A percentile compares a stretch with the other conserved stretches of the same genome.
Evolutionary conservation across 805 yeast genomes (phyloP).

Genomic region (Candida schatavii): DNA sequence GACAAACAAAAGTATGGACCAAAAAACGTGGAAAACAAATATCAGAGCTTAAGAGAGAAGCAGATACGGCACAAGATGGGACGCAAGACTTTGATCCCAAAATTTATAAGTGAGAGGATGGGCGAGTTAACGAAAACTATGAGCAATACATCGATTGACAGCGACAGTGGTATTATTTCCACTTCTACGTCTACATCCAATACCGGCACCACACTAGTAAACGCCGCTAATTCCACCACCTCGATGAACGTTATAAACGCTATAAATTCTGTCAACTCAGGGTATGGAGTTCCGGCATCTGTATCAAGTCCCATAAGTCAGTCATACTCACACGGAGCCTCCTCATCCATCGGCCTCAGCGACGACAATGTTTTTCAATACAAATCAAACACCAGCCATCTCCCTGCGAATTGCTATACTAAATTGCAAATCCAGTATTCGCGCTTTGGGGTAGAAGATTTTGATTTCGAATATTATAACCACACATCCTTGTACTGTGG

Average conservation of each 20-base stretch:
- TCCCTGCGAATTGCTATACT: conserved; percentile 70
- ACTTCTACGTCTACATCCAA: no score
- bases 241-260: neutral
- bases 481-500: conserved; percentile 68
- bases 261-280: neutral
- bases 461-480: conserved; percentile 86
- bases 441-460: conserved; percentile 89
- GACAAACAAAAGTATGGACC: conserved; percentile 56
- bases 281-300: neutral
- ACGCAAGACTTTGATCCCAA: conserved; percentile 32
- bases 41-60: conserved; percentile 31
- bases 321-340: neutral
- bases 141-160: conserved; percentile 7
- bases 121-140: conserved; percentile 11
- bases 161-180: neutral
- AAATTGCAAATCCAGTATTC: conserved; percentile 78
- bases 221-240: neutral
- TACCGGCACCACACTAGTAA: neutral
- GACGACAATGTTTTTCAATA: conserved; percentile 16
- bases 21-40: conserved; percentile 46
- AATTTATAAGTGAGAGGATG: conserved; percentile 56
- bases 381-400: conserved; percentile 5
- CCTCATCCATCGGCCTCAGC: neutral
- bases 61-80: conserved; percentile 11
- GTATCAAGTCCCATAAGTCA: neutral